Conservation (phyloP, 176 grass and related monocot genomes). For the Dendrocalamus sinicus region DNA sequence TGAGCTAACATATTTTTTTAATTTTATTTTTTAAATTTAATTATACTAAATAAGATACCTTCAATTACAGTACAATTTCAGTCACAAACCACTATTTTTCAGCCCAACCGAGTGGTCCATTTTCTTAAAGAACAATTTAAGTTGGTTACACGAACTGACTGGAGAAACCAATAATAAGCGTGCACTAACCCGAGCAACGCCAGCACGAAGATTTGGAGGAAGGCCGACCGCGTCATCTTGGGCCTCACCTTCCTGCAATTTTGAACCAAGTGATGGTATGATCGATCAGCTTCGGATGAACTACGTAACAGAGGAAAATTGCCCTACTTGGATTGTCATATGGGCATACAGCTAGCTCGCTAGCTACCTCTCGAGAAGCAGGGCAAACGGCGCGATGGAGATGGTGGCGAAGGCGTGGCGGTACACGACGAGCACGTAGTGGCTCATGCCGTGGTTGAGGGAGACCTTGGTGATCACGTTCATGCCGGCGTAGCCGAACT, state of each 20-base stretch:
- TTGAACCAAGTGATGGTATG: not conserved
- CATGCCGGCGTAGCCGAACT: constrained; percentile 97
- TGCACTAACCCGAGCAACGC: constrained; percentile 85
- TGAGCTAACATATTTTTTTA: no score
- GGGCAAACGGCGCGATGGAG: constrained; percentile 89
- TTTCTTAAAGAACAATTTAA: not conserved
- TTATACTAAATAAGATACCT: no score
- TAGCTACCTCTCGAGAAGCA: constrained; percentile 69
- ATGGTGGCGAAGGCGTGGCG: constrained; percentile 95
- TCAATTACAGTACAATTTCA: no score
- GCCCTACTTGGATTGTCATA: not conserved
- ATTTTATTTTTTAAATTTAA: no score
- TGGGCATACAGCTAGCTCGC: no score
- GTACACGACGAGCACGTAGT: constrained; percentile 94
- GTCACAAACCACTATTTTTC: no score
- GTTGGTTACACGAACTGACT: constrained; percentile 19
- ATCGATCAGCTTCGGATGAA: constrained; percentile 20
- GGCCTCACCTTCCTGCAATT: constrained; percentile 82
- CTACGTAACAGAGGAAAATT: not conserved
- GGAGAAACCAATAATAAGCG: not conserved
- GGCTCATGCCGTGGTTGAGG: constrained; percentile 92
- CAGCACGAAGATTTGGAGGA: constrained; percentile 91
- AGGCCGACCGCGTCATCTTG: constrained; percentile 78
- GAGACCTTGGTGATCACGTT: constrained; percentile 96
- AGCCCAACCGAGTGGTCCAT: no score